phyloP scores from a whole-genome alignment of 2,329 filamentous ascomycete genomes.

The Rhynchosporium agropyri region DNA sequence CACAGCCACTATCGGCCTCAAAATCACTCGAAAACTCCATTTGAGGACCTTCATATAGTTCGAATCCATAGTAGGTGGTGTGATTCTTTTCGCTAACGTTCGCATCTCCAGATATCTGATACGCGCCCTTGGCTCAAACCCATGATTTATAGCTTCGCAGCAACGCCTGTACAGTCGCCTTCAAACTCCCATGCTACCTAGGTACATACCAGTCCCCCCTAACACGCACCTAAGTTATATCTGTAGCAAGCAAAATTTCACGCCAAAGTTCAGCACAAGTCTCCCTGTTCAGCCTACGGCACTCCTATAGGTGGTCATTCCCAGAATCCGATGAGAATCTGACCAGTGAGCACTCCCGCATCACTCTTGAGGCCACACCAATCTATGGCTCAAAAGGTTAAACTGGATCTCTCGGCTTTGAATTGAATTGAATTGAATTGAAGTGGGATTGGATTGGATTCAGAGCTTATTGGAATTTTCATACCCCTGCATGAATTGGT shows the following conservation, averaged over 20 bases:
- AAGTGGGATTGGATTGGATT: constrained; percentile 14
- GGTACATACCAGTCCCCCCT: background rate
- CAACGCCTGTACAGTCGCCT: constrained; percentile 6
- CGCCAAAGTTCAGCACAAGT: background rate
- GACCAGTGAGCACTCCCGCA: background rate
- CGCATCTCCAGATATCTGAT: background rate
- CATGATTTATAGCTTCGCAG: constrained; percentile 8
- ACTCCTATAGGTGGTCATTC: background rate
- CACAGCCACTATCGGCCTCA: too few relatives aligned
- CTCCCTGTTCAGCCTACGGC: too few relatives aligned
- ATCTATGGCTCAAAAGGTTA: constrained; percentile 30
- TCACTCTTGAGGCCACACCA: constrained; percentile 29
- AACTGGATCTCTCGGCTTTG: constrained; percentile 18
- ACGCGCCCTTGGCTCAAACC: background rate
- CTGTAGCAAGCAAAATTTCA: background rate
- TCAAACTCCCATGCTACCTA: background rate
- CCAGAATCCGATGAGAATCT: background rate
- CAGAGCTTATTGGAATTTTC: constrained; percentile 36
- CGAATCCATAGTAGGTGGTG: background rate
- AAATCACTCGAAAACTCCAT: too few relatives aligned
- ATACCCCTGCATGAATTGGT: constrained; percentile 53
- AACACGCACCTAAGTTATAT: background rate
- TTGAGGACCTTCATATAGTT: too few relatives aligned
- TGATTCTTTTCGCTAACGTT: background rate
- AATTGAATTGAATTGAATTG: too few relatives aligned